Evolutionary conservation across 371 early-diverging fungal species (phyloP).

Genomic region (Amoeboaphelidium protococcarum): DNA sequence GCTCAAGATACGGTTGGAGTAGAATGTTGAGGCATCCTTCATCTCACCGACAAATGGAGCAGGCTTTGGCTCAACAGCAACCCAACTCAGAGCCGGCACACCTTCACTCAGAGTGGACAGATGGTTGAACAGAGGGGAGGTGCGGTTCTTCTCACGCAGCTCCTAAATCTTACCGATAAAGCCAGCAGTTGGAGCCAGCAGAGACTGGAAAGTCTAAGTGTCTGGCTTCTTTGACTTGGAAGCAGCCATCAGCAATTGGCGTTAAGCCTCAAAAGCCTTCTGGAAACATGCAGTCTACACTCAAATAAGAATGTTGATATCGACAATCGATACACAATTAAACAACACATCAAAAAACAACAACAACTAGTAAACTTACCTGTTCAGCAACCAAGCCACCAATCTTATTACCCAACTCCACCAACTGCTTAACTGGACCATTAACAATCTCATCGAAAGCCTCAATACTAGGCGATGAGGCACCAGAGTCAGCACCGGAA

Average conservation of each 20-base stretch:
- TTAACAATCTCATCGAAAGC: conserved; percentile 37
- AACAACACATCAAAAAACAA: neutral
- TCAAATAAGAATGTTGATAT: conserved; percentile 11
- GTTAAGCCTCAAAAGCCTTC: conserved; percentile 33
- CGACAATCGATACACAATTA: neutral
- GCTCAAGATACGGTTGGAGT: conserved; percentile 60
- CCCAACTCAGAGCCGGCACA: conserved; percentile 74
- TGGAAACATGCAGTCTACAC: conserved; percentile 18
- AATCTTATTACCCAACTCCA: conserved; percentile 23
- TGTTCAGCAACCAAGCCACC: conserved; percentile 47
- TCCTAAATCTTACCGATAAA: conserved; percentile 30
- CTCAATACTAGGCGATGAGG: conserved; percentile 21
- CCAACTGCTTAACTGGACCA: conserved; percentile 21
- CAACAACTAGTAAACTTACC: conserved; percentile 17
- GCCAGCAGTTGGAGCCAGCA: conserved; percentile 42
- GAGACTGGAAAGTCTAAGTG: conserved; percentile 19
- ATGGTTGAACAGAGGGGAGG: conserved; percentile 38
- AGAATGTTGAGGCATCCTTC: conserved; percentile 75
- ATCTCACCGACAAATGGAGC: conserved; percentile 62
- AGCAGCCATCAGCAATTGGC: conserved; percentile 41
- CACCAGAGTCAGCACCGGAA: conserved; percentile 1
- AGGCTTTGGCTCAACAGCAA: conserved; percentile 58
- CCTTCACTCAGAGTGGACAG: conserved; percentile 64
- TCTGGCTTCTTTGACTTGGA: conserved; percentile 48
- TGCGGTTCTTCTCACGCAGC: conserved; percentile 36